Base-by-base conservation (phyloP, 495 filamentous ascomycete genomes). In the Collariella sp. region DNA sequence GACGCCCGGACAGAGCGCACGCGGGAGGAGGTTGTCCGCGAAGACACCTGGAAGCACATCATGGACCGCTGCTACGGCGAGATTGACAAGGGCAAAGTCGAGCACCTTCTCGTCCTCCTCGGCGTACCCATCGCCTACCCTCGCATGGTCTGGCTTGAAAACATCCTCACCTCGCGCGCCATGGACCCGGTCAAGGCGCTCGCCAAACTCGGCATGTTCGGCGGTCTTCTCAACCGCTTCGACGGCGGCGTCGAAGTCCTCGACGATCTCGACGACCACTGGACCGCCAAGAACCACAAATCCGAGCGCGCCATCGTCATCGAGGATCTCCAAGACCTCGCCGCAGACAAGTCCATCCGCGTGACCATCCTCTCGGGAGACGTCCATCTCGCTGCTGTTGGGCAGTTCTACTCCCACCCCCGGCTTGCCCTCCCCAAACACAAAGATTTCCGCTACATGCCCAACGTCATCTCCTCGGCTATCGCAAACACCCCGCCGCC, bases 241-340 rank as follows among this genome's bases (percentile, higher is more conserved):
- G 91, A 96, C 62, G 91, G 88, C 49, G 90, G 88, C 40, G 87
- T 95, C 6, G 94, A 96, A 69, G 87, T 98, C 15, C 76, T 95
- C 24, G 93, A 97, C 69, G 88, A 94, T 64, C 74, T 94, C 10
- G 86, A 90, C 59, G 93, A 98, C 67, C 91, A 97, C 64, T 98
- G 93, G 93, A 95, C 93, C 3, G 91, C 93, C 19, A 94, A 88
- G 61, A 85, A 89, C 62, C 89, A 96, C 70, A 97, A 97, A 65
- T 68, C 73, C 11, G 93, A 98, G 71, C 81, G 93, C 29, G 86
- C 83, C 58, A 86, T 85, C 73, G 79, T 96, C 58, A 82, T 98
- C 33, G 83, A 91, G 61, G 88, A 94, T 52, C 76, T 98, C 15
- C 93, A 98, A 66, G 85, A 89, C 59, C 72, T 97, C 43, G 91